These are phyloP conservation scores for Tolypocladium pustulatum DNA, from an alignment of 2,329 filamentous ascomycete genomes.

Conservation along the genomic window DNA sequence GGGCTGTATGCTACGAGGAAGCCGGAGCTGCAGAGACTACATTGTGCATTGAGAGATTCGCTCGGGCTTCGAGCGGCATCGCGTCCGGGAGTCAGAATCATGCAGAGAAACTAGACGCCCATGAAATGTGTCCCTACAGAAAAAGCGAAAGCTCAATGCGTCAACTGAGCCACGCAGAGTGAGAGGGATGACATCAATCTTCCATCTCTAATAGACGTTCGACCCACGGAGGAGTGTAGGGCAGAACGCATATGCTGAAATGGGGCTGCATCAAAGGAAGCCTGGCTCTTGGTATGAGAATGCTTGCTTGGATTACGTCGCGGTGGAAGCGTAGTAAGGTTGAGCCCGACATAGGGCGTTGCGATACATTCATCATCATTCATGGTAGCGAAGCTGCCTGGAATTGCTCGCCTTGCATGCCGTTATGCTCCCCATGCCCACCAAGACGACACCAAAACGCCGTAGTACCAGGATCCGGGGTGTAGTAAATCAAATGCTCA, in stretches of 20 bases:
- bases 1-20: too few relatives aligned
- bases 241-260: constrained; percentile 46
- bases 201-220: constrained; percentile 45
- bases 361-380: background rate
- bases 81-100: background rate
- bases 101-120: background rate
- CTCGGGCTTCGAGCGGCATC: background rate
- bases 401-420: background rate
- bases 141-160: constrained; percentile 36
- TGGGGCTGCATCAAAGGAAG: constrained; percentile 17
- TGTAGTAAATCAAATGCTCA: constrained; percentile 9
- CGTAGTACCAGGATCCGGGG: background rate
- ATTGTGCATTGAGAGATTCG: background rate
- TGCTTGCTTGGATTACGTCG: background rate
- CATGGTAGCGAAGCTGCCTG: background rate
- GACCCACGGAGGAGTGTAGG: constrained; percentile 36
- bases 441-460: background rate
- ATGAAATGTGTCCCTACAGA: constrained; percentile 32
- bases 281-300: background rate
- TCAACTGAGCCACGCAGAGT: constrained; percentile 37
- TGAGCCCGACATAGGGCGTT: background rate
- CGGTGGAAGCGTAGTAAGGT: background rate
- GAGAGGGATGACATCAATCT: constrained; percentile 37
- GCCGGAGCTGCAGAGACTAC: too few relatives aligned
- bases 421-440: background rate